Evolutionary conservation across 73 alveolate species (phyloP).

Genomic region (Paramecium tetraurelia): DNA sequence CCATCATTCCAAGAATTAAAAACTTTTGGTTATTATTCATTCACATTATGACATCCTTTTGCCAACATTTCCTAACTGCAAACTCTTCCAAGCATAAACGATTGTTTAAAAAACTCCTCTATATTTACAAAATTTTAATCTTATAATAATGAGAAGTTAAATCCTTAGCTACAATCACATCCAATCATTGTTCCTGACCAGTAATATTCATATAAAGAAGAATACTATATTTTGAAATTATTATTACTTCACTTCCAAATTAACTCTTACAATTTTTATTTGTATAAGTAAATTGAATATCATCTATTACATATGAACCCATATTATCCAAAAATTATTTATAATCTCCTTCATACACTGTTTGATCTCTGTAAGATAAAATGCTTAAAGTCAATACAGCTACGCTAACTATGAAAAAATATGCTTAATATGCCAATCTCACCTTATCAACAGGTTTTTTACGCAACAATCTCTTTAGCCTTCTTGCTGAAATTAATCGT

Average conservation of each 20-base stretch:
- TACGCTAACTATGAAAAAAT: background rate
- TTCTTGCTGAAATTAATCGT: background rate
- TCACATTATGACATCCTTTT: background rate
- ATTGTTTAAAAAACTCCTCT: background rate
- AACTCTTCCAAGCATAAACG: background rate
- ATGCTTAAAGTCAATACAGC: background rate
- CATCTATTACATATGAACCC: background rate
- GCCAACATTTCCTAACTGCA: background rate
- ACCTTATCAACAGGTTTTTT: constrained; percentile 21
- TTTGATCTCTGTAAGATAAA: background rate
- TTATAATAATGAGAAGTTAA: background rate
- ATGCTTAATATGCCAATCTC: background rate
- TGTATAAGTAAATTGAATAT: constrained; percentile 42
- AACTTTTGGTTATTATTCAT: background rate
- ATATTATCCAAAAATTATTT: background rate
- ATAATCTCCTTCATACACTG: background rate
- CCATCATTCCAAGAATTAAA: constrained; percentile 32
- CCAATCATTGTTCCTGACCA: constrained; percentile 43
- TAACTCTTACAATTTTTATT: background rate
- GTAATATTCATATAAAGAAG: background rate
- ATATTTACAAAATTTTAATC: background rate
- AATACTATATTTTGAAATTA: background rate
- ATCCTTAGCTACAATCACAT: constrained; percentile 33
- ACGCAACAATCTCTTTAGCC: background rate
- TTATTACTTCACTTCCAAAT: constrained; percentile 14